Conservation (phyloP, 1,284 basidiomycete species). For the Ganoderma leucocontextum region DNA sequence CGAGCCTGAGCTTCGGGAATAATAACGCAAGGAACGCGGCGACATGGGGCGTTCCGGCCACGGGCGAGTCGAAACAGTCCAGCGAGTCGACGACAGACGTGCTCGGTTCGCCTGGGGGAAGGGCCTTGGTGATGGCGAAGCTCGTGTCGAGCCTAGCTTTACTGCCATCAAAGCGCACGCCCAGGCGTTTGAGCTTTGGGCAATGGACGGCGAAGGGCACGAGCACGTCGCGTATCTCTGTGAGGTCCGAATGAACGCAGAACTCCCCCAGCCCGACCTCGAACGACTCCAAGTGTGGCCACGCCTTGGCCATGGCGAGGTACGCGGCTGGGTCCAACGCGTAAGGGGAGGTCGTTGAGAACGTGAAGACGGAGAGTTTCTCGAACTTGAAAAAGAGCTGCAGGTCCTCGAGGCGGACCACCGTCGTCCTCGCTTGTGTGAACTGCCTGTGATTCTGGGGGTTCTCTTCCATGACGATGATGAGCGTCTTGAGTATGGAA, state of each 20-base stretch:
- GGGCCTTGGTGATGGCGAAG: no score
- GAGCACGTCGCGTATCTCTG: background rate
- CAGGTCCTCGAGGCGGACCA: background rate
- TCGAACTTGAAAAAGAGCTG: background rate
- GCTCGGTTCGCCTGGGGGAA: background rate
- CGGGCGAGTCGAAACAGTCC: background rate
- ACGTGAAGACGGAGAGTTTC: background rate
- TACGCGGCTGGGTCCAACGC: background rate
- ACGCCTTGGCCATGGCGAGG: background rate
- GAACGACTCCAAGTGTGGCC: background rate
- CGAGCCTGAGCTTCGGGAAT: background rate
- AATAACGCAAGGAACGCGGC: background rate
- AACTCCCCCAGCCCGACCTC: background rate
- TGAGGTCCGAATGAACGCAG: background rate
- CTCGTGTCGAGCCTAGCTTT: no score
- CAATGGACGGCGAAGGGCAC: background rate
- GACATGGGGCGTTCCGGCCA: background rate
- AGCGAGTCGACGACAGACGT: background rate
- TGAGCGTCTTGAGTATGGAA: background rate
- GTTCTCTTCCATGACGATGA: background rate
- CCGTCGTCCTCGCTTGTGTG: background rate
- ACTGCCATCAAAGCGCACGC: background rate
- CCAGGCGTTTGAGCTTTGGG: background rate
- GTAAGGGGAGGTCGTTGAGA: background rate
- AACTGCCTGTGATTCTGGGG: background rate